Evolutionary conservation across 768 basidiomycete species (phyloP), one percentile per base, ranked within the genome.

Genomic region (Phallus indusiatus): DNA sequence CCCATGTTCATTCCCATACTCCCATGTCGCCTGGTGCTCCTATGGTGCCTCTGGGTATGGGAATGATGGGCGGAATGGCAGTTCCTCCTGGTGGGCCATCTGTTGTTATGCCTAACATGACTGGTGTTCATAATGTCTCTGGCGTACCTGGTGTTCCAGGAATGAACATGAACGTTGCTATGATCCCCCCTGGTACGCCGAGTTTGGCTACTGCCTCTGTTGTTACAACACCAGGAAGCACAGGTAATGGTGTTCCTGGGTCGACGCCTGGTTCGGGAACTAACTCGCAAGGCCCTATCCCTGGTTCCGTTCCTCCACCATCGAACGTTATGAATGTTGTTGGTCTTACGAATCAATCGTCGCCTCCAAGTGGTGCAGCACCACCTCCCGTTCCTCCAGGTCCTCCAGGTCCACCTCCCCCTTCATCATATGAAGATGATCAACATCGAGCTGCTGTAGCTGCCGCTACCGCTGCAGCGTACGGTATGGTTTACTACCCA

Each of bases 351-450:
- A 42, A 42, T n/a, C 42, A 42, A 42, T 11, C 4, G 12, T n/a
- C 42, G 12, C 42, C 42, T 42, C 42, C 42, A 42, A n/a, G 42
- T 42, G 42, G 42, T 42, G 42, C 42, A n/a, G 42, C 42, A 42
- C 36, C 36, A 16, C 8, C 62, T 53, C 3, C 53, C 54, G 42
- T 12, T 4, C 42, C 42, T 12, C 42, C 2, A 14, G 42, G 42
- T 14, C 42, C 42, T 22, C 62, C 2, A 28, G 28, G 28, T 28
- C 28, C 63, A 4, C 80, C 87, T 63, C 81, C 85, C 1, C 88
- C 87, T 49, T 84, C 83, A 21, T 75, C 86, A 0, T 90, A 90
- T 68, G 90, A 91, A 67, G 90, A 93, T 64, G 88, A 90, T 62
- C 80, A 2, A 76, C 83, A 55, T 76, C 82, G 55, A 61, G 80